Evolutionary conservation across 441 rosid genomes (phyloP).

Genomic region (Gossypium aridum): DNA sequence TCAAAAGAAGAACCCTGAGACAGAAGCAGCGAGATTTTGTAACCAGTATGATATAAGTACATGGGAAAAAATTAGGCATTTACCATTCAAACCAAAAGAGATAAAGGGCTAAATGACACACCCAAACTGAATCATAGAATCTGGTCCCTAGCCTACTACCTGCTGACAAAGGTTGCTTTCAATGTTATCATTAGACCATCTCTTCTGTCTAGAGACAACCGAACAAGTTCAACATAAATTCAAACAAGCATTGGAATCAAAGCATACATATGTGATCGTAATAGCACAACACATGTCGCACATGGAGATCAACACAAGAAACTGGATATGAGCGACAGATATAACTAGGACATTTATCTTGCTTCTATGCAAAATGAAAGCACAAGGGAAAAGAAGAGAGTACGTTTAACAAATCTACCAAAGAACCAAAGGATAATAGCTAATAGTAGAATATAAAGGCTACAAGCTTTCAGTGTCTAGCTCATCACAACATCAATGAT

Average conservation of each 20-base stretch:
- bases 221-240: slow-evolving; percentile 21
- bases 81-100: slow-evolving; percentile 21
- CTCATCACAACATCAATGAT: background rate
- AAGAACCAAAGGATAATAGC: background rate
- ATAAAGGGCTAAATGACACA: slow-evolving; percentile 27
- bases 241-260: slow-evolving; percentile 13
- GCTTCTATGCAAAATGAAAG: background rate
- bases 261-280: slow-evolving; percentile 13
- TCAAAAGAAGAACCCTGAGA: slow-evolving; percentile 68
- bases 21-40: slow-evolving; percentile 11
- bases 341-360: background rate
- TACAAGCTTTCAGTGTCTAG: background rate
- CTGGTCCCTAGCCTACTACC: slow-evolving; percentile 27
- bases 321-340: slow-evolving; percentile 3
- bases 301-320: slow-evolving; percentile 4
- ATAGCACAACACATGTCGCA: slow-evolving; percentile 16
- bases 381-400: background rate
- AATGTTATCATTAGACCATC: slow-evolving; percentile 25
- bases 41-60: background rate
- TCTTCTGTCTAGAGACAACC: slow-evolving; percentile 16
- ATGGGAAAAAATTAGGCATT: background rate
- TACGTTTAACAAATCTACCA: background rate
- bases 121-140: slow-evolving; percentile 23
- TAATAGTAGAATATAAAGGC: background rate
- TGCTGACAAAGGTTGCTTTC: slow-evolving; percentile 32